Conservation (phyloP, 331 rosid genomes). For the Telfairia occidentalis region DNA sequence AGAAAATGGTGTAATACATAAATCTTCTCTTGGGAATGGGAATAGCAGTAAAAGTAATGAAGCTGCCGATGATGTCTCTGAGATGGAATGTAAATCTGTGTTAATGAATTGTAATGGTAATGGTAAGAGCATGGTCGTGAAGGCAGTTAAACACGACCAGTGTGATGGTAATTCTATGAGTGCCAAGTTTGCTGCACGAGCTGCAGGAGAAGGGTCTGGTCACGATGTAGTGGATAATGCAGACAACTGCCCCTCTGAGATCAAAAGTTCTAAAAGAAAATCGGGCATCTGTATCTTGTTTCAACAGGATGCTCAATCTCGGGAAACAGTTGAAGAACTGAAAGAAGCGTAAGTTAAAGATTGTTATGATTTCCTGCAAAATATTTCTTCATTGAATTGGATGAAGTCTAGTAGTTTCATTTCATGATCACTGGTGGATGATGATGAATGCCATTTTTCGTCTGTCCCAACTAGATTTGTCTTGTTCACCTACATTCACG, state of each 20-base stretch:
- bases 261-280: slow-evolving; percentile 53
- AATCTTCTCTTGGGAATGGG: slow-evolving; percentile 22
- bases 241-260: slow-evolving; percentile 19
- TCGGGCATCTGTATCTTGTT: slow-evolving; percentile 38
- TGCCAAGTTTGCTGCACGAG: slow-evolving; percentile 18
- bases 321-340: slow-evolving; percentile 45
- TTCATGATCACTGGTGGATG: not conserved
- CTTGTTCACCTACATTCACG: not conserved
- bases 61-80: slow-evolving; percentile 18
- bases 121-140: slow-evolving; percentile 14
- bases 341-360: slow-evolving; percentile 50
- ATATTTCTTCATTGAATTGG: not conserved
- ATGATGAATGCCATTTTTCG: not conserved
- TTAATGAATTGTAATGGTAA: slow-evolving; percentile 29
- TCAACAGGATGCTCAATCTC: slow-evolving; percentile 51
- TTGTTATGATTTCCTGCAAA: not conserved
- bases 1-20: slow-evolving; percentile 42
- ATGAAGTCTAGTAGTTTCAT: not conserved
- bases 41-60: slow-evolving; percentile 32
- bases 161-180: slow-evolving; percentile 24
- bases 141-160: slow-evolving; percentile 30
- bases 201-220: slow-evolving; percentile 20
- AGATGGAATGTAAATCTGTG: slow-evolving; percentile 20
- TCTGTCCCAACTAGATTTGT: not conserved
- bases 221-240: slow-evolving; percentile 32